Percentiles rank a stretch among this genome's conserved stretches.
Conservation (phyloP, 2,329 filamentous ascomycete genomes). For the Aspergillus fijiensis region DNA sequence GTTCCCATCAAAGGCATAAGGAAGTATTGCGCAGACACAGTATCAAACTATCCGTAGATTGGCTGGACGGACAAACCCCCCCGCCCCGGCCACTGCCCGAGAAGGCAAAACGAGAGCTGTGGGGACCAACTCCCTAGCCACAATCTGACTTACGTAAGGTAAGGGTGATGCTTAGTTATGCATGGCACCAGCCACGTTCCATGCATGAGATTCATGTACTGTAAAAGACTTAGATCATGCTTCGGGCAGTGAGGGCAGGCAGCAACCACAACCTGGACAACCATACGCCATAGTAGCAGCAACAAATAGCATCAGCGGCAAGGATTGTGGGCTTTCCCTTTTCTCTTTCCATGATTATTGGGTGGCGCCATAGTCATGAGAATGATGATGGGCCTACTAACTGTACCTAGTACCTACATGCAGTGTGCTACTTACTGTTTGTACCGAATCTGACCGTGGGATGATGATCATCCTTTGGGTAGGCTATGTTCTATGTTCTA, state of each 20-base stretch:
- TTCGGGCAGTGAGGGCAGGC: not conserved
- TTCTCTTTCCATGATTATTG: not conserved
- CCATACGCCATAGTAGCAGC: no score
- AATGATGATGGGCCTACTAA: not conserved
- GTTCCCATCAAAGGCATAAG: constrained; percentile 16
- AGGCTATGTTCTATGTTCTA: not conserved
- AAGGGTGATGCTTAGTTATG: not conserved
- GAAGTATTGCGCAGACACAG: constrained; percentile 13
- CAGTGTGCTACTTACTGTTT: not conserved
- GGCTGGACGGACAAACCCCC: not conserved
- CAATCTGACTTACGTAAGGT: not conserved
- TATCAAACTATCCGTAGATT: constrained; percentile 11
- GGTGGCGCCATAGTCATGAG: not conserved
- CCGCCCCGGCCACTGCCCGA: not conserved
- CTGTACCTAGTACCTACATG: no score
- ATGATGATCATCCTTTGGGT: not conserved
- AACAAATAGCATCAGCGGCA: not conserved
- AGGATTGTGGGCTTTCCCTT: not conserved
- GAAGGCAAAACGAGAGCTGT: not conserved
- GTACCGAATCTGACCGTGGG: not conserved
- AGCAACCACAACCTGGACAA: not conserved
- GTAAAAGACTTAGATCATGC: not conserved
- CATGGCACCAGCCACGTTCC: not conserved
- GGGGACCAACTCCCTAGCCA: not conserved
- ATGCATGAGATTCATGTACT: not conserved